These are phyloP conservation scores for Dysphania ambrosioides DNA, from an alignment of 148 eudicot genomes.

Conservation along the genomic window DNA sequence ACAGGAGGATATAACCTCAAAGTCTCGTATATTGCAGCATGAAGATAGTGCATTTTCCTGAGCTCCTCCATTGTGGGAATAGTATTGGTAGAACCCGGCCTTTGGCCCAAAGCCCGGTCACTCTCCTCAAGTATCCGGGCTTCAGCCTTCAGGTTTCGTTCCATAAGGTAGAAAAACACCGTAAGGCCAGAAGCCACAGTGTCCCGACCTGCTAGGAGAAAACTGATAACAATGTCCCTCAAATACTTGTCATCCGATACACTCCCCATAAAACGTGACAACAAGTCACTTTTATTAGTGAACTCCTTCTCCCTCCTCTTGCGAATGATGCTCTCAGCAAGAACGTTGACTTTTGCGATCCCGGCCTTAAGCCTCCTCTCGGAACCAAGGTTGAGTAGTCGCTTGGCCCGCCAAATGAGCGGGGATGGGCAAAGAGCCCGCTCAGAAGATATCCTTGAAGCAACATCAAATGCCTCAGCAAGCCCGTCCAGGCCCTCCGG, in stretches of 20 bases:
- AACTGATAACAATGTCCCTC: constrained; percentile 55
- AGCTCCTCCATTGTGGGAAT: constrained; percentile 30
- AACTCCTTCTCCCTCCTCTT: constrained; percentile 30
- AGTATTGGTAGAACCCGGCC: not conserved
- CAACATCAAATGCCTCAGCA: constrained; percentile 44
- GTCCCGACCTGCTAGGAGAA: constrained; percentile 60
- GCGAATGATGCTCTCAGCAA: constrained; percentile 39
- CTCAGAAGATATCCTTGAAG: constrained; percentile 43
- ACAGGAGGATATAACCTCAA: constrained; percentile 41
- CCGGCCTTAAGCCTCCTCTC: constrained; percentile 41
- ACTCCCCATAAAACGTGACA: constrained; percentile 52
- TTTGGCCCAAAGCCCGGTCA: constrained; percentile 34
- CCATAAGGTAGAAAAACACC: constrained; percentile 42
- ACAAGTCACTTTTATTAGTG: constrained; percentile 32
- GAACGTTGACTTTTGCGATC: constrained; percentile 27
- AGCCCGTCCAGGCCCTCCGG: constrained; percentile 38
- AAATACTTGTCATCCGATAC: constrained; percentile 37
- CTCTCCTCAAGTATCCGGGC: constrained; percentile 39
- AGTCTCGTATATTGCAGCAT: constrained; percentile 36
- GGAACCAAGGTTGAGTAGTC: constrained; percentile 43
- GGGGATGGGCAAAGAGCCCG: constrained; percentile 37
- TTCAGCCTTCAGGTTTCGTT: constrained; percentile 42
- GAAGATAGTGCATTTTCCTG: constrained; percentile 36
- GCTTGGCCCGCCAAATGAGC: constrained; percentile 43
- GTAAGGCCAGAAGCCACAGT: constrained; percentile 59